Percentiles rank a stretch among this genome's conserved stretches.
Conservation (phyloP, 2,329 filamentous ascomycete genomes). For the Aspergillus piperis region DNA sequence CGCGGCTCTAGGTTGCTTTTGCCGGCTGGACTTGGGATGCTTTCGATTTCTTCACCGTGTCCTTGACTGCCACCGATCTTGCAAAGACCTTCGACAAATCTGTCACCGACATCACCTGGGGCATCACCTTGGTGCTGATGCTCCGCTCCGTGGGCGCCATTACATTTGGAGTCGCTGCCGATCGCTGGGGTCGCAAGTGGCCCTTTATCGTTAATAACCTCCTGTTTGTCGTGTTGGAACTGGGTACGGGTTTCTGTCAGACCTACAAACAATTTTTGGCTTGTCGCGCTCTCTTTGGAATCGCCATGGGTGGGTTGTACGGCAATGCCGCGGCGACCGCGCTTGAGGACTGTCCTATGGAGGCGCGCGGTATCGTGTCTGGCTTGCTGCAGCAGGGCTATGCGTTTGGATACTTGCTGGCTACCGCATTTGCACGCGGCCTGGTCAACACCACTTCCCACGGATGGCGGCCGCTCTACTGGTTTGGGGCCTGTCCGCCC, state of each 20-base stretch:
- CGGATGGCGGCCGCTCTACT: slow-evolving; percentile 82
- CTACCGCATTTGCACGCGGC: slow-evolving; percentile 54
- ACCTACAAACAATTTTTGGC: slow-evolving; percentile 62
- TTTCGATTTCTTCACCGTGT: slow-evolving; percentile 66
- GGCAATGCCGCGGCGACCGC: slow-evolving; percentile 64
- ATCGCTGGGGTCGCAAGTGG: slow-evolving; percentile 60
- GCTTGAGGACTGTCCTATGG: slow-evolving; percentile 61
- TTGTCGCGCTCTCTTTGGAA: slow-evolving; percentile 61
- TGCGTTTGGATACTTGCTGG: slow-evolving; percentile 65
- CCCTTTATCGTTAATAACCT: slow-evolving; percentile 63
- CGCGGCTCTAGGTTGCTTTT: slow-evolving; percentile 36
- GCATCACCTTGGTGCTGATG: slow-evolving; percentile 60
- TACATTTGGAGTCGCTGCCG: slow-evolving; percentile 55
- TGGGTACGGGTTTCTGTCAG: slow-evolving; percentile 61
- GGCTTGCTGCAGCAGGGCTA: slow-evolving; percentile 66
- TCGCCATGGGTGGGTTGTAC: slow-evolving; percentile 66
- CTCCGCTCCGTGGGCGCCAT: slow-evolving; percentile 61
- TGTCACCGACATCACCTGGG: slow-evolving; percentile 63
- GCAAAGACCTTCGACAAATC: slow-evolving; percentile 56
- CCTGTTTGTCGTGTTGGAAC: slow-evolving; percentile 62
- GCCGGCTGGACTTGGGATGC: slow-evolving; percentile 58
- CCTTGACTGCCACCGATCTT: slow-evolving; percentile 56
- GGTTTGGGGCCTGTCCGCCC: slow-evolving; percentile 82
- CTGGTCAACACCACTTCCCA: slow-evolving; percentile 70
- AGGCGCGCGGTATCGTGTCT: slow-evolving; percentile 61